phyloP scores from a whole-genome alignment of 2,329 filamentous ascomycete genomes.

The Pyrenophora teres region DNA sequence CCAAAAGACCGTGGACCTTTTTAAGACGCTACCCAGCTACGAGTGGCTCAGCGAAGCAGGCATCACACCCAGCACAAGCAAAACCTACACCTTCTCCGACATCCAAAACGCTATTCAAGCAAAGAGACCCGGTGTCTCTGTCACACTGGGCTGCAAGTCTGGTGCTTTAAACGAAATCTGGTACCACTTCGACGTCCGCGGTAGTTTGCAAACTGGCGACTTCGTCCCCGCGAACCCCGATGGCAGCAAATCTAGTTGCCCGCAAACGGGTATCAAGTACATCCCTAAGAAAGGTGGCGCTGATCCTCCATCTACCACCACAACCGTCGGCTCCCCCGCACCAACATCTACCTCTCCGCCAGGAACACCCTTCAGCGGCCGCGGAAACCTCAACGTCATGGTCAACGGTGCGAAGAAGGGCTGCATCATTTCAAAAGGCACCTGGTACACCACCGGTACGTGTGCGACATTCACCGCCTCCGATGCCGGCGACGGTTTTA shows the following conservation, averaged over 20 bases:
- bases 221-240: conserved; percentile 64
- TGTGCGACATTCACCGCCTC: conserved; percentile 69
- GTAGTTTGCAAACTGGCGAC: conserved; percentile 63
- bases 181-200: conserved; percentile 68
- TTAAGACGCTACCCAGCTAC: conserved; percentile 70
- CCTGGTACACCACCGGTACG: conserved; percentile 70
- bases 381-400: conserved; percentile 64
- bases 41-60: conserved; percentile 65
- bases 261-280: conserved; percentile 66
- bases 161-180: conserved; percentile 59
- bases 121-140: conserved; percentile 59
- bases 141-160: conserved; percentile 63
- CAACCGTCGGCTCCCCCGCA: conserved; percentile 30
- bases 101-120: conserved; percentile 64
- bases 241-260: conserved; percentile 66
- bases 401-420: conserved; percentile 58
- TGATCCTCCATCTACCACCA: conserved; percentile 36
- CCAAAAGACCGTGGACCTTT: conserved; percentile 66
- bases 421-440: conserved; percentile 70
- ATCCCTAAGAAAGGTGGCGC: conserved; percentile 58
- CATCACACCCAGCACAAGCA: conserved; percentile 58
- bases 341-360: conserved; percentile 44
- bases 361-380: conserved; percentile 58
- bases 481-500: conserved; percentile 37
- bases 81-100: conserved; percentile 63